Evolutionary conservation across 257 asterid genomes (phyloP).

Genomic region (Salvia miltiorrhiza): DNA sequence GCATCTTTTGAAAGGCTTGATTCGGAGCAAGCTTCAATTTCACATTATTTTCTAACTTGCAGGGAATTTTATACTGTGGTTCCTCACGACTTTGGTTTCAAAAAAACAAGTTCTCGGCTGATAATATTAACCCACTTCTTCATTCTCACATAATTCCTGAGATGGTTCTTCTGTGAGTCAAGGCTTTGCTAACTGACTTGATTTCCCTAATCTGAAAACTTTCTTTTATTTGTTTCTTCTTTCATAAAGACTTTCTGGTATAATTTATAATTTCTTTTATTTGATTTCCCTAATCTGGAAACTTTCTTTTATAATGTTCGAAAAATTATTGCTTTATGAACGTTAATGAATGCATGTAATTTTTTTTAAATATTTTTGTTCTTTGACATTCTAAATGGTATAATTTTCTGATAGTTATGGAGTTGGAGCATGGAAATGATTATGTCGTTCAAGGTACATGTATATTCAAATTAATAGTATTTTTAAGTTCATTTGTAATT

Average conservation of each 20-base stretch:
- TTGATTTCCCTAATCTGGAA: neutral
- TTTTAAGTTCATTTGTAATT: too few species aligned
- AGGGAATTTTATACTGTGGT: conserved; percentile 92
- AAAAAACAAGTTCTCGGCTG: conserved; percentile 43
- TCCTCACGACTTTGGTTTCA: conserved; percentile 93
- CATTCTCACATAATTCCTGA: conserved; percentile 18
- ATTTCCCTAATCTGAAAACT: neutral
- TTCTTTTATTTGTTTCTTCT: neutral
- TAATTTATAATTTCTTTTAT: too few species aligned
- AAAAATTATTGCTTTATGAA: too few species aligned
- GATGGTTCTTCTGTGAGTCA: neutral
- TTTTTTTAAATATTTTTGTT: too few species aligned
- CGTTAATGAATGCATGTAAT: too few species aligned
- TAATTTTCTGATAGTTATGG: too few species aligned
- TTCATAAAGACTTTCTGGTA: conserved; percentile 5
- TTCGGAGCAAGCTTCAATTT: conserved; percentile 8
- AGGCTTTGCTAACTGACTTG: conserved; percentile 1
- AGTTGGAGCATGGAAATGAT: too few species aligned
- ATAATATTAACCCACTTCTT: neutral
- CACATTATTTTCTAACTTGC: conserved; percentile 29
- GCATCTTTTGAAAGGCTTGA: neutral
- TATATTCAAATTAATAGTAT: too few species aligned
- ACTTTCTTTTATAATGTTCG: neutral
- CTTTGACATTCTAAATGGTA: too few species aligned
- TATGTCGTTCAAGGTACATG: too few species aligned